A percentile compares a stretch with the other conserved stretches of the same genome.
Conservation (phyloP, 2,329 filamentous ascomycete genomes). For the Biscogniauxia mediterranea region DNA sequence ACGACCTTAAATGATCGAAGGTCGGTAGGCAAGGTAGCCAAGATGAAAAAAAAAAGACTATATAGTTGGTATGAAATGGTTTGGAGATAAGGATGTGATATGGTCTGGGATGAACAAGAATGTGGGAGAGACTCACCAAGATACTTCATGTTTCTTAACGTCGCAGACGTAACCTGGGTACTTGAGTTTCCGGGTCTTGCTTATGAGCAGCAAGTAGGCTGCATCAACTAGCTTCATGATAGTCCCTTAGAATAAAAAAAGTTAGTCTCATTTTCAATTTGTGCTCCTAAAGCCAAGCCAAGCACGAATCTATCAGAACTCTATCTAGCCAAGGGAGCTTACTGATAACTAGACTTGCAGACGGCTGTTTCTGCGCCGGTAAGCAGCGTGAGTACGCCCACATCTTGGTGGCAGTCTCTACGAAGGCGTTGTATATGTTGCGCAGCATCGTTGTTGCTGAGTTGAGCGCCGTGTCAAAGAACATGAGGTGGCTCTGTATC, state of each 20-base stretch:
- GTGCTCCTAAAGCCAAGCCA: neutral
- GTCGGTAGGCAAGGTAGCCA: no score
- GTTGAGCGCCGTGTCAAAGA: constrained; percentile 80
- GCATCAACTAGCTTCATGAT: constrained; percentile 65
- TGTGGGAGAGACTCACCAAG: constrained; percentile 50
- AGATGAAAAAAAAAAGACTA: neutral
- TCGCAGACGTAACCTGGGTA: constrained; percentile 56
- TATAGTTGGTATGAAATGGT: no score
- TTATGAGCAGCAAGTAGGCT: constrained; percentile 62
- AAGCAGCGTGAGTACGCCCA: constrained; percentile 63
- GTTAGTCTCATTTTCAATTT: neutral
- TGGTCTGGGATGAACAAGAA: neutral
- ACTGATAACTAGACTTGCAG: constrained; percentile 62
- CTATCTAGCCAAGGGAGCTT: constrained; percentile 30
- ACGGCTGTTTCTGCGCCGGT: constrained; percentile 53
- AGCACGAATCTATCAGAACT: no score
- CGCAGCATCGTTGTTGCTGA: constrained; percentile 62
- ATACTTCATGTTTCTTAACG: constrained; percentile 58
- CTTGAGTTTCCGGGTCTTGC: constrained; percentile 44
- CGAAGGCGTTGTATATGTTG: constrained; percentile 75
- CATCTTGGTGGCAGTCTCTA: constrained; percentile 75
- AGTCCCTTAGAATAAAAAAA: constrained; percentile 47
- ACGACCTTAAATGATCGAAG: no score
- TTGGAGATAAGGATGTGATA: no score
- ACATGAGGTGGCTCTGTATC: constrained; percentile 80